Conservation (phyloP, 495 filamentous ascomycete species). For the Chaetomium tenue region DNA sequence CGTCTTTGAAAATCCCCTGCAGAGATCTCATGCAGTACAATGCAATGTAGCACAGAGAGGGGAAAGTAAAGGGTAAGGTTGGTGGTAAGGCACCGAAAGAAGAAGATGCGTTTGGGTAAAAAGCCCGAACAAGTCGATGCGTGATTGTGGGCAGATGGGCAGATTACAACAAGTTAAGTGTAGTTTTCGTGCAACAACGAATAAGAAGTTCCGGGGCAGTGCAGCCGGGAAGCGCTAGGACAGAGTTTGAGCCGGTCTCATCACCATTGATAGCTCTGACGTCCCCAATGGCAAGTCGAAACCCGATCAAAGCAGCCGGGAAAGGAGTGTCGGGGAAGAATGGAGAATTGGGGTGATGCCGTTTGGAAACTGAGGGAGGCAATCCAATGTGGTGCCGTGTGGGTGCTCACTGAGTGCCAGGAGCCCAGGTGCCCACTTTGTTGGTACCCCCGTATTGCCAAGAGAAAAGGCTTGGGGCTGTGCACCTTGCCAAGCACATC, state of each 20-base stretch:
- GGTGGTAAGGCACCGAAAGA: background rate
- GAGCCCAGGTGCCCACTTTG: too few species aligned
- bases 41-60: background rate
- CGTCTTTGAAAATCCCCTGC: too few species aligned
- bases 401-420: background rate
- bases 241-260: background rate
- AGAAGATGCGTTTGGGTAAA: background rate
- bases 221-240: conserved; percentile 8
- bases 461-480: background rate
- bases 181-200: conserved; percentile 1
- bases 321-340: background rate
- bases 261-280: conserved; percentile 5
- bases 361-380: background rate
- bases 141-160: conserved; percentile 1
- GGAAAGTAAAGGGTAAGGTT: background rate
- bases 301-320: background rate
- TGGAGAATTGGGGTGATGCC: background rate
- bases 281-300: background rate
- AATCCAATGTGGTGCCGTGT: background rate
- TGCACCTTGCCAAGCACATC: conserved; percentile 1
- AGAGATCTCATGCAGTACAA: too few species aligned
- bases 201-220: background rate
- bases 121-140: background rate
- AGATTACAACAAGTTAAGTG: conserved; percentile 1
- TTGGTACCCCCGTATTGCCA: background rate